Evolutionary conservation across 257 asterid species (phyloP), one percentile per base, ranked within the genome.

Genomic region (Solanum etuberosum): DNA sequence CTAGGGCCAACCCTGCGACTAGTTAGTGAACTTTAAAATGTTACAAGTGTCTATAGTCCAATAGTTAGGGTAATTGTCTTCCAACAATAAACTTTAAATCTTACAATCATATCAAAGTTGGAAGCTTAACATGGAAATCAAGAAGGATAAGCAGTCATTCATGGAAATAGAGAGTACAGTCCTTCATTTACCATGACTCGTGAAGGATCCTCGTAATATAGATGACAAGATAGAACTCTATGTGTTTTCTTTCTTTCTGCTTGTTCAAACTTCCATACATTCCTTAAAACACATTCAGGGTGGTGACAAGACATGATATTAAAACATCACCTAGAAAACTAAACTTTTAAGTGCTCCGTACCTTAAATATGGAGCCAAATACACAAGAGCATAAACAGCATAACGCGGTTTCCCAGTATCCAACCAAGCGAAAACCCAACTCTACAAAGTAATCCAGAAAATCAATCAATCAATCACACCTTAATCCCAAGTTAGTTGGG

Each of bases 351-450:
- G 63, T 83, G 86, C 18, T 54, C 59, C 83, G 78, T 88, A 97
- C 98, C 99, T 97, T 93, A 97, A 81, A 90, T 95, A 97, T 86
- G 98, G 99, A 88, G 98, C 98, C 90, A 97, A 93, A 88, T 97
- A 97, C 71, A 93, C 98, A 68, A 95, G 89, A 83, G 98, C 98
- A 91, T 95, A 97, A 67, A 97, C 95, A 89, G 93, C 97, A 88
- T 97, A 97, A 25, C 98, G 96, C 88, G 86, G 91, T 57, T 91
- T 94, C 71, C 94, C 96, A 2, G 98, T 95, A 89, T 95, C 99
- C 96, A 97, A 32, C 99, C 98, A 97, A 27, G 99, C 99, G 91
- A 97, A 97, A 88, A 97, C 93, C 99, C 99, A 97, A 89, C 98
- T 95, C 98, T 97, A 88, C 86, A n/a, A 43, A 85, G 81, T 86